These are phyloP conservation scores for Schizochytrium sp. DNA, from an alignment of 108 stramenopile genomes.

Conservation along the genomic window DNA sequence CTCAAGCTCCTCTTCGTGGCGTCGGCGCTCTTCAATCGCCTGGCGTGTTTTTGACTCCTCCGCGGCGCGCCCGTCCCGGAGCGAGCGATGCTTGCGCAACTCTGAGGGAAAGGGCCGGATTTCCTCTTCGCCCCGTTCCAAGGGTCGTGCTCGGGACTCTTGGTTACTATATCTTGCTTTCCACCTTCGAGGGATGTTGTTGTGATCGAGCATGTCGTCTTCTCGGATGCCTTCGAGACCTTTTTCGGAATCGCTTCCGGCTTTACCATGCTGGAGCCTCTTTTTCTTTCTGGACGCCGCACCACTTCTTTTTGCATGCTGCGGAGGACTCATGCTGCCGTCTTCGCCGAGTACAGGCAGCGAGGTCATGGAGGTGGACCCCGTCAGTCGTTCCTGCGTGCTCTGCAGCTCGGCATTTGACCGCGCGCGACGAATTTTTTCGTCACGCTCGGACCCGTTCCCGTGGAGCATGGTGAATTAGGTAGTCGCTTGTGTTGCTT, in stretches of 20 bases:
- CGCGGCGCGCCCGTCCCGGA: neutral
- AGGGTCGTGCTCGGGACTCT: neutral
- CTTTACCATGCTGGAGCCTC: neutral
- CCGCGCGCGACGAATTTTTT: neutral
- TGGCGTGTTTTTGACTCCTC: neutral
- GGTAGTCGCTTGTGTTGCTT: too few species aligned
- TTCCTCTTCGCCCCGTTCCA: neutral
- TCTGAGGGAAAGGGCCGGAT: neutral
- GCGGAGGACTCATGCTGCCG: neutral
- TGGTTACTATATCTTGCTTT: neutral
- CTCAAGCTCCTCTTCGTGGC: neutral
- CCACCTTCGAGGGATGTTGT: neutral
- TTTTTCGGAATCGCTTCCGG: neutral
- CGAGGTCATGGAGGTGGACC: neutral
- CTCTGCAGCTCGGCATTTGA: neutral
- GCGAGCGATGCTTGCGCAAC: neutral
- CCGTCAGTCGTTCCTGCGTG: neutral
- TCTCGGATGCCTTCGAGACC: neutral
- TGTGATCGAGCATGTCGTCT: neutral
- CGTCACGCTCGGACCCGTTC: neutral
- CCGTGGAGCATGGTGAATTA: neutral
- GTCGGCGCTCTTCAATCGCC: neutral
- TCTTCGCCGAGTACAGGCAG: neutral
- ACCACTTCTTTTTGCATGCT: neutral
- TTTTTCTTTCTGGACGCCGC: neutral